These are phyloP conservation scores for Lactarius akahatsu DNA, from an alignment of 768 basidiomycete species.

Conservation along the genomic window DNA sequence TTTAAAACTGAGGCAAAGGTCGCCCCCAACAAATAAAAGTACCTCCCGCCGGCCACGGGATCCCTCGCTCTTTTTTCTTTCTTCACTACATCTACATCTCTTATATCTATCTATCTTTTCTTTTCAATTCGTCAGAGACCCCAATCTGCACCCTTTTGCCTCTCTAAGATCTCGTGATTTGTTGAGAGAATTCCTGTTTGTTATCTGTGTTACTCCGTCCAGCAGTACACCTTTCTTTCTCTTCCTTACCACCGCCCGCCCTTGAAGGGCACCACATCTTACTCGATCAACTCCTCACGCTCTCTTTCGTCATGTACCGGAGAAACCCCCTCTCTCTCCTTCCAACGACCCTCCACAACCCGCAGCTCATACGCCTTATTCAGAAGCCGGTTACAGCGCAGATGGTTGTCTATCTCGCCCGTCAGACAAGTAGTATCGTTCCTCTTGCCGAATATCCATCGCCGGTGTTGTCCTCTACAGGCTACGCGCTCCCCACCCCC, in stretches of 20 bases:
- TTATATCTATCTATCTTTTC: slow-evolving; percentile 11
- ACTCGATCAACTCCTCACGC: slow-evolving; percentile 36
- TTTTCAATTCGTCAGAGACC: slow-evolving; percentile 20
- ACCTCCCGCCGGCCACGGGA: slow-evolving; percentile 17
- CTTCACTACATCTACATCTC: slow-evolving; percentile 18
- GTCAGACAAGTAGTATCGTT: slow-evolving; percentile 74
- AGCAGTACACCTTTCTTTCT: slow-evolving; percentile 29
- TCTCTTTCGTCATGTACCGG: slow-evolving; percentile 43
- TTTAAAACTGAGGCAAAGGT: slow-evolving; percentile 2
- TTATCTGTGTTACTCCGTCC: slow-evolving; percentile 17
- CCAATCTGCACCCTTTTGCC: slow-evolving; percentile 17
- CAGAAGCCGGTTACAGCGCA: slow-evolving; percentile 73
- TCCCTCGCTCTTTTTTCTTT: not conserved
- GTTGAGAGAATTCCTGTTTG: slow-evolving; percentile 18
- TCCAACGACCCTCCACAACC: slow-evolving; percentile 73
- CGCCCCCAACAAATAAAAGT: slow-evolving; percentile 13
- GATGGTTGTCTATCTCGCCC: slow-evolving; percentile 85
- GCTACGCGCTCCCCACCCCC: slow-evolving; percentile 56
- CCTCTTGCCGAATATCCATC: slow-evolving; percentile 54
- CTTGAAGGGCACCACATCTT: slow-evolving; percentile 39
- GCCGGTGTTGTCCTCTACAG: slow-evolving; percentile 34
- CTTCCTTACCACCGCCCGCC: slow-evolving; percentile 33
- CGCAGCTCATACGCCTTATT: slow-evolving; percentile 77
- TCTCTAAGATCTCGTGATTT: slow-evolving; percentile 16
- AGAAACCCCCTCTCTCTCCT: slow-evolving; percentile 81